These are phyloP conservation scores for Stachybotrys elegans DNA, from an alignment of 2,329 filamentous ascomycete genomes.

Conservation along the genomic window DNA sequence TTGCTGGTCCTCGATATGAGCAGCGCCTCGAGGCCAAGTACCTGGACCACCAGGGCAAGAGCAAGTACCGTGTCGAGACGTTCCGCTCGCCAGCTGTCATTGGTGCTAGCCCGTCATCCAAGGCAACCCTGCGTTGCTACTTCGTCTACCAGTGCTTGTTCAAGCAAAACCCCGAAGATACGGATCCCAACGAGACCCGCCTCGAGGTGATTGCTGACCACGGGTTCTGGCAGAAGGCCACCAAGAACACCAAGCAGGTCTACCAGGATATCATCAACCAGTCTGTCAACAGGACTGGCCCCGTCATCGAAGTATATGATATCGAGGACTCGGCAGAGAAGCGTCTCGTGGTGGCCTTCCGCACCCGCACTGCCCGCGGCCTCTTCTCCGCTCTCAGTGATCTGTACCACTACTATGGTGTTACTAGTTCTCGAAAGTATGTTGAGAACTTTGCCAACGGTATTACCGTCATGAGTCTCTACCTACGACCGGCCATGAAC, in stretches of 20 bases:
- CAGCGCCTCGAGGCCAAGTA: slow-evolving; percentile 93
- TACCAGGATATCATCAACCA: slow-evolving; percentile 91
- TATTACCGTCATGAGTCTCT: slow-evolving; percentile 94
- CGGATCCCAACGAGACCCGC: slow-evolving; percentile 73
- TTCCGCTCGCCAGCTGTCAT: slow-evolving; percentile 87
- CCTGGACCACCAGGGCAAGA: slow-evolving; percentile 70
- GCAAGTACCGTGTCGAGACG: slow-evolving; percentile 89
- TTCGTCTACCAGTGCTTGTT: slow-evolving; percentile 98
- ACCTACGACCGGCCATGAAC: slow-evolving; percentile 69
- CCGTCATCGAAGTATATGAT: slow-evolving; percentile 97
- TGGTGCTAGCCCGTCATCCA: slow-evolving; percentile 59
- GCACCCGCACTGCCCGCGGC: slow-evolving; percentile 84
- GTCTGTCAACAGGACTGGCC: slow-evolving; percentile 78
- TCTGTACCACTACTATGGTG: slow-evolving; percentile 96
- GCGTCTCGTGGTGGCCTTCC: slow-evolving; percentile 90
- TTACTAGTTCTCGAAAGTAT: slow-evolving; percentile 95
- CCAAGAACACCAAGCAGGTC: slow-evolving; percentile 88
- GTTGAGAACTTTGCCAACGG: slow-evolving; percentile 99
- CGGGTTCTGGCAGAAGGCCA: slow-evolving; percentile 93
- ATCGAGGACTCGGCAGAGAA: slow-evolving; percentile 90
- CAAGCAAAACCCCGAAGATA: slow-evolving; percentile 65
- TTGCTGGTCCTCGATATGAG: slow-evolving; percentile 85
- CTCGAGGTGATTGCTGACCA: slow-evolving; percentile 89
- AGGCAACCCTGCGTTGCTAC: slow-evolving; percentile 89
- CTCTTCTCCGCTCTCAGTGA: slow-evolving; percentile 94